Evolutionary conservation across 106 monocot genomes (phyloP).

Genomic region (Dendrobium nobile): DNA sequence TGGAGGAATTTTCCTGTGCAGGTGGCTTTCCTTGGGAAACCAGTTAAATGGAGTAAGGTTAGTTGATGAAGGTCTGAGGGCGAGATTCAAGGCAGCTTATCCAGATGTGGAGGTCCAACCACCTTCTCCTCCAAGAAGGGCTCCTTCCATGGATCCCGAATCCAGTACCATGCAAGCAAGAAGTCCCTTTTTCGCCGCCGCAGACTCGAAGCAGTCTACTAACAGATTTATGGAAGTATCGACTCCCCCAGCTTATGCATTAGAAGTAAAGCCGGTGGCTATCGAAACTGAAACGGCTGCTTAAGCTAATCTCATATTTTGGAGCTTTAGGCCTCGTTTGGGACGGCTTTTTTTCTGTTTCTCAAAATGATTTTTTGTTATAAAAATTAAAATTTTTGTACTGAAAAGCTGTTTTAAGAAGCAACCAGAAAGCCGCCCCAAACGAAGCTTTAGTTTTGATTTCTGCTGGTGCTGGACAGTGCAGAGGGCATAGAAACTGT

Average conservation of each 20-base stretch:
- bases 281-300: constrained; percentile 14
- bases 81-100: constrained; percentile 94
- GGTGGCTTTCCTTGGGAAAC: constrained; percentile 97
- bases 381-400: too few relatives aligned
- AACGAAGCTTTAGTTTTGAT: too few relatives aligned
- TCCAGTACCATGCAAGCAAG: constrained; percentile 18
- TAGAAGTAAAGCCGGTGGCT: constrained; percentile 3
- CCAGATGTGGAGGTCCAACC: constrained; percentile 94
- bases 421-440: too few relatives aligned
- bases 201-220: constrained; percentile 24
- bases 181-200: constrained; percentile 21
- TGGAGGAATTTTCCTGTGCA: constrained; percentile 8
- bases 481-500: too few relatives aligned
- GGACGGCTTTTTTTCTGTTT: too few relatives aligned
- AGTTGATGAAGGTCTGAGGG: constrained; percentile 93
- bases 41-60: constrained; percentile 81
- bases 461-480: too few relatives aligned
- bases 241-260: not conserved
- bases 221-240: constrained; percentile 21
- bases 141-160: constrained; percentile 42
- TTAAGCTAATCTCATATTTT: not conserved
- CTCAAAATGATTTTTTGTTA: too few relatives aligned
- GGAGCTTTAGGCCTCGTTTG: too few relatives aligned
- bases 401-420: too few relatives aligned
- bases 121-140: constrained; percentile 65